Base-by-base conservation (phyloP, 306 rosid species). In the Lathyrus aphaca region DNA sequence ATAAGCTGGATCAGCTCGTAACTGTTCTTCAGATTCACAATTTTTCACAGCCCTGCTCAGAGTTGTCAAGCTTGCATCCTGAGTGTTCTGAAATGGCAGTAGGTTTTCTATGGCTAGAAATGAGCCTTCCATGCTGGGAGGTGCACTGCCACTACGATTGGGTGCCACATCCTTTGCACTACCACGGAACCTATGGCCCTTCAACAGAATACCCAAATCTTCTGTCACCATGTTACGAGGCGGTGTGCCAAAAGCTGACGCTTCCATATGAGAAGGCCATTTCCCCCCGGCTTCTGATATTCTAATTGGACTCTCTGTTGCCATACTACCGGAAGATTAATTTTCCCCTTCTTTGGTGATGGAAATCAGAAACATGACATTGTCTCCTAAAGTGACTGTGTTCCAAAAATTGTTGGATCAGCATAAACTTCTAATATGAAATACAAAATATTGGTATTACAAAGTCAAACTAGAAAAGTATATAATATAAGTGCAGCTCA, bases 121-220 rank as follows among this genome's bases (percentile, higher is more conserved):
- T 5, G 95, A 88, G 29, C 95, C 91, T 72, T 85, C 95, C 81
- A 88, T 88, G 76, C 85, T 85, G 43, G 95, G 95, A 73, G 95
- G 95, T 53, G 95, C 95, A 70, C 95, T 88, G 59, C 91, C 95
- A 80, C 95, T 88, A 40, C 95, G 84, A 64, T 80, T 81, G 65
- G 95, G 91, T n/a, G 81, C 71, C 18, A 19, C 84, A 67, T 88
- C 88, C 61, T 68, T 83, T 53, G 78, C 67, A 14, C 73, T 71
- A 37, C 84, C 76, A 9, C 58, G 77, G 61, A 85, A 77, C 64
- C 83, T 75, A 57, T 85, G 86, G 61, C 83, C 84, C 70, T 75
- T 85, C 74, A 88, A 74, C 60, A 88, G 85, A 58, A 81, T 46
- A 64, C 85, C 82, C 79, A 88, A 74, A 58, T 85, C 94, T 78